Conservation (phyloP, 495 filamentous ascomycete genomes). For the Mycothermus thermophilus region DNA sequence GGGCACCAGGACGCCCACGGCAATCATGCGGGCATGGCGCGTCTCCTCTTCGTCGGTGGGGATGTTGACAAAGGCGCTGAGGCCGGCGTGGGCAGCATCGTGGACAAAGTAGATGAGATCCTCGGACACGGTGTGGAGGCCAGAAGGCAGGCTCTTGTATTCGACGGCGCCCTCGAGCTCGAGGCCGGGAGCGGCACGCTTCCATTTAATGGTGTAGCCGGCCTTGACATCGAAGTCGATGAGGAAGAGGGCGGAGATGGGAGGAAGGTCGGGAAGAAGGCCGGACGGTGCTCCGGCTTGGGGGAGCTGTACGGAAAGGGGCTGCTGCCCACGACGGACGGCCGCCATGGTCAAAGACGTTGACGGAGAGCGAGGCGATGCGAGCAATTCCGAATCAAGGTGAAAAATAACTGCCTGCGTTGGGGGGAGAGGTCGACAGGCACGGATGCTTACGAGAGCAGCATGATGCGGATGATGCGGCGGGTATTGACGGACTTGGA, state of each 20-base stretch:
- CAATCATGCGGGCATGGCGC: constrained; percentile 83
- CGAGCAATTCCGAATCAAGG: no score
- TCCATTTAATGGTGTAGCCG: constrained; percentile 80
- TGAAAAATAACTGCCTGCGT: no score
- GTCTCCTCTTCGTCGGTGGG: constrained; percentile 59
- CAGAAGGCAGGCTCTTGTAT: constrained; percentile 86
- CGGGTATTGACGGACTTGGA: no score
- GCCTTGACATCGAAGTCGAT: constrained; percentile 78
- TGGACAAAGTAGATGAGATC: constrained; percentile 93
- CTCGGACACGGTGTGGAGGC: constrained; percentile 73
- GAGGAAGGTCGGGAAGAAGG: constrained; percentile 45
- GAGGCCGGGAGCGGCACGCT: constrained; percentile 54
- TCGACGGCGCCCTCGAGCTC: constrained; percentile 82
- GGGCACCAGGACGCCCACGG: constrained; percentile 77
- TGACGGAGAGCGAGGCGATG: constrained; percentile 1
- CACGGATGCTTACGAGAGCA: no score
- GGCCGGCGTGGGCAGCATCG: constrained; percentile 58
- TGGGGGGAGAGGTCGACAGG: no score
- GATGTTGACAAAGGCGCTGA: constrained; percentile 83
- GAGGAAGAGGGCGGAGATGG: constrained; percentile 70
- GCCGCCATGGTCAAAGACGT: constrained; percentile 43
- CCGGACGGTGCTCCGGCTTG: constrained; percentile 13
- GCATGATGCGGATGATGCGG: no score
- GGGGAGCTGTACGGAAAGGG: constrained; percentile 34
- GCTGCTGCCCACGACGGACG: constrained; percentile 35